Evolutionary conservation across 129 eudicot species (phyloP).

Genomic region (Artemisia annua): DNA sequence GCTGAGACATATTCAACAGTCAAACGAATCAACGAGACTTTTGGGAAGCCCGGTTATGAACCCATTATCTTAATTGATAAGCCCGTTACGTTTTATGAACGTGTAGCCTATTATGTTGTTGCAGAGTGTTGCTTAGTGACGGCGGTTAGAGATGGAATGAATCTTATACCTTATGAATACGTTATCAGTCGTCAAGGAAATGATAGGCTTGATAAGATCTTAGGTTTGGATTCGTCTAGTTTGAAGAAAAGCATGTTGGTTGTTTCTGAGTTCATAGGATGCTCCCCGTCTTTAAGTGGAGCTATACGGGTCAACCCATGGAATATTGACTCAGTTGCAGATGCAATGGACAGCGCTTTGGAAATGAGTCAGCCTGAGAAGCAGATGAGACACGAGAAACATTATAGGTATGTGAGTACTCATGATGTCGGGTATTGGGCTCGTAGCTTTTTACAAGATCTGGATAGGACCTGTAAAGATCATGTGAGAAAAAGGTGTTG

Average conservation of each 20-base stretch:
- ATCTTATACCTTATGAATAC: constrained; percentile 79
- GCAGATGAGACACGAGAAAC: constrained; percentile 75
- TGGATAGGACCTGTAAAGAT: constrained; percentile 72
- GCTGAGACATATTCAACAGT: constrained; percentile 61
- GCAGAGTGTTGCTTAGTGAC: constrained; percentile 85
- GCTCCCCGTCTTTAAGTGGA: constrained; percentile 83
- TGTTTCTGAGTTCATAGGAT: constrained; percentile 84
- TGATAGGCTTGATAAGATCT: constrained; percentile 51
- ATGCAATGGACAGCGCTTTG: constrained; percentile 68
- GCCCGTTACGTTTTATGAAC: constrained; percentile 55
- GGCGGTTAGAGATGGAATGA: constrained; percentile 85
- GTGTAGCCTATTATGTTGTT: constrained; percentile 64
- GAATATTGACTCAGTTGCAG: constrained; percentile 74
- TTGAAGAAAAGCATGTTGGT: constrained; percentile 75
- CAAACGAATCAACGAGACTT: constrained; percentile 52
- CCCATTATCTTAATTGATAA: constrained; percentile 60
- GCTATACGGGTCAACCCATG: constrained; percentile 85
- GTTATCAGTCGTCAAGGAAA: constrained; percentile 68
- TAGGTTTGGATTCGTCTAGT: constrained; percentile 39
- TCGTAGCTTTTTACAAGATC: constrained; percentile 68
- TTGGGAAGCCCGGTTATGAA: constrained; percentile 59
- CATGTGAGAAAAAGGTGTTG: constrained; percentile 67
- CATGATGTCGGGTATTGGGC: constrained; percentile 87
- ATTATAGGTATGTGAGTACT: constrained; percentile 70
- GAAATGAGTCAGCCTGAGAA: constrained; percentile 65